Conservation (phyloP, 2,329 filamentous ascomycete species). For the Fusarium transvaalense region DNA sequence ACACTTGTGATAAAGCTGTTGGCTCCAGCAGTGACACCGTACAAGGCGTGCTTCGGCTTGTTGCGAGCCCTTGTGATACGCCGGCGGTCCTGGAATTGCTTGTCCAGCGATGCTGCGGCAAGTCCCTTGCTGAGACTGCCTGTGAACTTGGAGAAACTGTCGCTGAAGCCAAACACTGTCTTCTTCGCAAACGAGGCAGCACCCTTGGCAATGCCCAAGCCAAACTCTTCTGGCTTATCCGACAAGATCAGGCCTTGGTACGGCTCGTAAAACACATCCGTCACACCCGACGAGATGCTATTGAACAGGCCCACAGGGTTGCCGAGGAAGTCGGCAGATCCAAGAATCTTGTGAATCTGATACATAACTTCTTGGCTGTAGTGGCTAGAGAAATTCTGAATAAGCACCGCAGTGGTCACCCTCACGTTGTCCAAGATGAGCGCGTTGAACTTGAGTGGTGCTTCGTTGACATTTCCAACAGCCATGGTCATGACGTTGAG, state of each 20-base stretch:
- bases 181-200: slow-evolving; percentile 99
- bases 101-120: slow-evolving; percentile 94
- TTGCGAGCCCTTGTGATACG: slow-evolving; percentile 95
- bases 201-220: slow-evolving; percentile 94
- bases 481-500: slow-evolving; percentile 99
- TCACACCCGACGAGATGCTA: slow-evolving; percentile 96
- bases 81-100: slow-evolving; percentile 96
- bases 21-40: slow-evolving; percentile 93
- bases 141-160: slow-evolving; percentile 98
- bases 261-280: slow-evolving; percentile 98
- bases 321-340: slow-evolving; percentile 96
- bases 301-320: slow-evolving; percentile 99
- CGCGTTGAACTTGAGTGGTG: slow-evolving; percentile 92
- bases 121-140: slow-evolving; percentile 97
- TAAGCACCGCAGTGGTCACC: slow-evolving; percentile 85
- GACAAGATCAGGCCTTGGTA: slow-evolving; percentile 98
- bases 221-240: slow-evolving; percentile 93
- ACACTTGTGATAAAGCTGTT: slow-evolving; percentile 95
- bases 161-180: slow-evolving; percentile 95
- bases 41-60: slow-evolving; percentile 95
- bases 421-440: slow-evolving; percentile 95
- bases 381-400: slow-evolving; percentile 90
- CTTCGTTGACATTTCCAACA: slow-evolving; percentile 98
- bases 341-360: slow-evolving; percentile 96
- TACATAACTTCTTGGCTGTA: slow-evolving; percentile 97